Percentiles rank a stretch among this genome's conserved stretches.
Conservation (phyloP, 768 basidiomycete species). For the Termitomyces sp. region DNA sequence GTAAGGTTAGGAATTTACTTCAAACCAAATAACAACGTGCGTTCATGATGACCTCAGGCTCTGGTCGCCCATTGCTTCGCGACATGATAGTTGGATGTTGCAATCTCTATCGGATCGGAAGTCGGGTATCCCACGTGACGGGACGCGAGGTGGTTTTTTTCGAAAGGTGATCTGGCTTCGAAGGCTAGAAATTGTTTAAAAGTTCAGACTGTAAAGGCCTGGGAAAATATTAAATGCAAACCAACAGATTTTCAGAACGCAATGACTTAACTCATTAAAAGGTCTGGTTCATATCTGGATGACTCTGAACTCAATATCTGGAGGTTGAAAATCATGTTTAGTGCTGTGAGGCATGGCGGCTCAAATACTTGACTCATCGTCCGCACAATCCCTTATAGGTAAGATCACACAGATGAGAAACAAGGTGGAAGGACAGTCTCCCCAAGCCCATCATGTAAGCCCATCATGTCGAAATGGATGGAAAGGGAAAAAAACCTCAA, state of each 20-base stretch:
- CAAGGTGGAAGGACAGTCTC: background rate
- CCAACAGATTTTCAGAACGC: too few species aligned
- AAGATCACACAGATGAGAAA: background rate
- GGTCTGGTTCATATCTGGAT: background rate
- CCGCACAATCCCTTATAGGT: background rate
- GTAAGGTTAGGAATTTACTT: background rate
- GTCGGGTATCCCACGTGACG: slow-evolving; percentile 2
- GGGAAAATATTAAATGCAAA: too few species aligned
- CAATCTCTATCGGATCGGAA: slow-evolving; percentile 3
- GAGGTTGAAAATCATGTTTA: background rate
- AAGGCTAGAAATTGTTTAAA: too few species aligned
- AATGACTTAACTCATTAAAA: too few species aligned
- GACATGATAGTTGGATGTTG: slow-evolving; percentile 7
- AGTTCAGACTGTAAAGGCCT: too few species aligned
- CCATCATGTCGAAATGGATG: background rate
- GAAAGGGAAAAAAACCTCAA: background rate
- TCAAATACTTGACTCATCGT: background rate
- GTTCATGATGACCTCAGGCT: slow-evolving; percentile 47
- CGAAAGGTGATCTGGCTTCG: too few species aligned
- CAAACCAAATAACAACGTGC: slow-evolving; percentile 28
- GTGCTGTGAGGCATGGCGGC: too few species aligned
- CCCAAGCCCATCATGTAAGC: too few species aligned
- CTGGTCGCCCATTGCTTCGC: slow-evolving; percentile 19
- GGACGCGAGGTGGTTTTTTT: background rate
- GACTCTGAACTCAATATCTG: background rate